Conservation (phyloP, 768 basidiomycete genomes). For the Mrakia blollopis region DNA sequence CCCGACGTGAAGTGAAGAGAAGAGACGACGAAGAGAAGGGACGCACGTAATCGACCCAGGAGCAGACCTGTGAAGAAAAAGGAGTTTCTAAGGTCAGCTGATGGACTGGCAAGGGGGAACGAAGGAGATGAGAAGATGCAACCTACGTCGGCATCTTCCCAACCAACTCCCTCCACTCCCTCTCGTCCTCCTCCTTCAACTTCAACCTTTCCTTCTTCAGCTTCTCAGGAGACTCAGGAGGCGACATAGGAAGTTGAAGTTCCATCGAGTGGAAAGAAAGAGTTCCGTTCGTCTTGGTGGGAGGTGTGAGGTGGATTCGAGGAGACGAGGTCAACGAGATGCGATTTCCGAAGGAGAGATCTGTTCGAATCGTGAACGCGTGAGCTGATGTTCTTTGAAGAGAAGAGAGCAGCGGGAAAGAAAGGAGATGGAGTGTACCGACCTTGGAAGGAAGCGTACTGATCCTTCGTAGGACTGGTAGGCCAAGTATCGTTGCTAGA, state of each 20-base stretch:
- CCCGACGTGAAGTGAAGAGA: background rate
- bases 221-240: background rate
- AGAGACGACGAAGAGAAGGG: background rate
- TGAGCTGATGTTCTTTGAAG: background rate
- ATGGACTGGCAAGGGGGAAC: no score
- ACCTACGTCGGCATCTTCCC: constrained; percentile 10
- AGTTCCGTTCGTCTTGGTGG: background rate
- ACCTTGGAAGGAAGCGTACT: background rate
- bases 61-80: background rate
- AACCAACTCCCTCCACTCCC: background rate
- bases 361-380: background rate
- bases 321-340: background rate
- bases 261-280: background rate
- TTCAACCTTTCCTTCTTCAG: background rate
- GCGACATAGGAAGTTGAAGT: background rate
- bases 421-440: background rate
- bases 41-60: background rate
- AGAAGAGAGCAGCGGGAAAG: background rate
- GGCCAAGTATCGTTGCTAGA: background rate
- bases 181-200: background rate
- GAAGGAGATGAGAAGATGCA: background rate
- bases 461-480: background rate
- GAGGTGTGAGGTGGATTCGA: constrained; percentile 2
- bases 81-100: background rate
- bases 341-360: background rate